Evolutionary conservation across 345 rosid genomes (phyloP).

Genomic region (Stellera chamaejasme): DNA sequence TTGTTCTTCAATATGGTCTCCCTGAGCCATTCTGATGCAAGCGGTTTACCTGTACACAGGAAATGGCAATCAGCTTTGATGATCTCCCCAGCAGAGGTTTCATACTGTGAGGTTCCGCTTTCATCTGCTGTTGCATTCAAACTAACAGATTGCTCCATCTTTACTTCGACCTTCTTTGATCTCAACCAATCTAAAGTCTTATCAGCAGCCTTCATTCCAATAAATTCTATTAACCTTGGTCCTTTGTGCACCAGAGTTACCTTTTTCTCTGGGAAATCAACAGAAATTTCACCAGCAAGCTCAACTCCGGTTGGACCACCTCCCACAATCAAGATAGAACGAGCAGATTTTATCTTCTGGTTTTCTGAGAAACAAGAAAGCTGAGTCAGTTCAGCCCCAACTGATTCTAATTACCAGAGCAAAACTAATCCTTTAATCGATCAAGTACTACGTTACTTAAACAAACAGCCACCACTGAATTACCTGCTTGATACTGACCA

Average conservation of each 20-base stretch:
- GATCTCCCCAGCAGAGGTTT: slow-evolving; percentile 52
- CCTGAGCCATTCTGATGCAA: slow-evolving; percentile 64
- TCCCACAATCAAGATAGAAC: slow-evolving; percentile 71
- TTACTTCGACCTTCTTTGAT: slow-evolving; percentile 64
- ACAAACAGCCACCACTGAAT: background rate
- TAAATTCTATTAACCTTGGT: slow-evolving; percentile 69
- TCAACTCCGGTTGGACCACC: slow-evolving; percentile 97
- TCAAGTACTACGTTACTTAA: background rate
- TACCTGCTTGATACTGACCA: slow-evolving; percentile 45
- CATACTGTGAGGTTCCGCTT: slow-evolving; percentile 19
- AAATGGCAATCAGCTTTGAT: slow-evolving; percentile 74
- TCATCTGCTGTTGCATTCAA: slow-evolving; percentile 38
- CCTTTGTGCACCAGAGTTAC: slow-evolving; percentile 76
- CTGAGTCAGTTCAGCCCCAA: background rate
- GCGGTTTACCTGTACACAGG: slow-evolving; percentile 52
- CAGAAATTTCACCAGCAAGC: slow-evolving; percentile 83
- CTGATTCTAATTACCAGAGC: background rate
- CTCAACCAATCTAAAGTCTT: slow-evolving; percentile 67
- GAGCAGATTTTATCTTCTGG: slow-evolving; percentile 66
- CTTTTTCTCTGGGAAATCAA: slow-evolving; percentile 71
- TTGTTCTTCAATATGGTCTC: slow-evolving; percentile 39
- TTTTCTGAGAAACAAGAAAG: slow-evolving; percentile 30
- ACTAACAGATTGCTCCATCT: slow-evolving; percentile 58
- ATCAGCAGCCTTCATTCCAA: slow-evolving; percentile 55
- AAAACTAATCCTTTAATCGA: background rate